Evolutionary conservation across 441 rosid genomes (phyloP).

Genomic region (Erodium moschatum): DNA sequence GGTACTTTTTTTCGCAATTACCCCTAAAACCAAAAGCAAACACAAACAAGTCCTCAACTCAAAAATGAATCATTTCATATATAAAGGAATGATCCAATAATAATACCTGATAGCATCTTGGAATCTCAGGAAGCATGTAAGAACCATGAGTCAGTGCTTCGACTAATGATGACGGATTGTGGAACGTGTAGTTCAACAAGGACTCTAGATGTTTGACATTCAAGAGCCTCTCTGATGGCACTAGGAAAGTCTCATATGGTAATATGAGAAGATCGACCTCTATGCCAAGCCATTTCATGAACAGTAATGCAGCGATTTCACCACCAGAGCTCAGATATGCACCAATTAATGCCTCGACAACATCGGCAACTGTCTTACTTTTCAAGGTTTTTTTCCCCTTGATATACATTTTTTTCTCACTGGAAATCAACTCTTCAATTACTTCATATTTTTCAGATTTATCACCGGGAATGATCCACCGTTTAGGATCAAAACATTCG

Average conservation of each 20-base stretch:
- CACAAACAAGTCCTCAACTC: no score
- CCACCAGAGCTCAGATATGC: conserved; percentile 72
- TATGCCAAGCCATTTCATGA: conserved; percentile 69
- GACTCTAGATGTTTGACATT: conserved; percentile 42
- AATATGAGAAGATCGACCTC: conserved; percentile 34
- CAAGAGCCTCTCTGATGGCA: conserved; percentile 36
- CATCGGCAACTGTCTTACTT: conserved; percentile 67
- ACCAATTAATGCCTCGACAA: conserved; percentile 76
- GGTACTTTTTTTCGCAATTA: no score
- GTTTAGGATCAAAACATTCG: conserved; percentile 56
- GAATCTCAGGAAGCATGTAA: conserved; percentile 77
- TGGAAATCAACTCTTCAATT: conserved; percentile 30
- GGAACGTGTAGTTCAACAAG: conserved; percentile 49
- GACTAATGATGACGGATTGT: conserved; percentile 54
- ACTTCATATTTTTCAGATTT: conserved; percentile 30
- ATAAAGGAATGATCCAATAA: background rate
- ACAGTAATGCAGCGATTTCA: conserved; percentile 48
- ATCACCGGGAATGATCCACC: conserved; percentile 68
- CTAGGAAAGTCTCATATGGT: conserved; percentile 28
- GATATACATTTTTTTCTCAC: conserved; percentile 37
- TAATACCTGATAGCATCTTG: conserved; percentile 79
- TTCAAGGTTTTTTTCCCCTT: conserved; percentile 38
- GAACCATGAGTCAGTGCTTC: conserved; percentile 97
- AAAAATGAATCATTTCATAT: no score
- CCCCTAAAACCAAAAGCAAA: no score